Percentiles rank a stretch among this genome's conserved stretches.
Evolutionary conservation across 164 flowering plant genomes (phyloP).

Genomic region (Warburgia ugandensis): DNA sequence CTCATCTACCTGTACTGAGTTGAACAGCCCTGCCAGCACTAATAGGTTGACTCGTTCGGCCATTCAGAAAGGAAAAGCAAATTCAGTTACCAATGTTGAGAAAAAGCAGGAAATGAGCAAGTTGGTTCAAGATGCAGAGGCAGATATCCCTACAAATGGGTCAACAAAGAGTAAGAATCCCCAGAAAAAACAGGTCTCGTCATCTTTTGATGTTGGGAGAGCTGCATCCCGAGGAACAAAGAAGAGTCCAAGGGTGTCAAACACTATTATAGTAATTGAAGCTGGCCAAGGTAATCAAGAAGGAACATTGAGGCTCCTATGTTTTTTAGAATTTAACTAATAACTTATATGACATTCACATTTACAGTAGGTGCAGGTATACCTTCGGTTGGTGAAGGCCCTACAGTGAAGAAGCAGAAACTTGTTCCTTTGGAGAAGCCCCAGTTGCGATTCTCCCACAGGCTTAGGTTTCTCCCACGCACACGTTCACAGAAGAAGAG

Average conservation of each 20-base stretch:
- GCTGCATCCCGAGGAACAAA: conserved; percentile 11
- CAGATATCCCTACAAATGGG: conserved; percentile 5
- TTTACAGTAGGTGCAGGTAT: no score
- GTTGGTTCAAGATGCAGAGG: not conserved
- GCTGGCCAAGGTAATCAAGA: conserved; percentile 6
- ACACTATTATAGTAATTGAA: conserved; percentile 1
- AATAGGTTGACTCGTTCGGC: no score
- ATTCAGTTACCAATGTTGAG: not conserved
- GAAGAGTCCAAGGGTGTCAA: conserved; percentile 13
- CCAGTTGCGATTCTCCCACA: conserved; percentile 19
- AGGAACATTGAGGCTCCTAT: no score
- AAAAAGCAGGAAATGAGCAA: conserved; percentile 5
- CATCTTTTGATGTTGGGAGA: conserved; percentile 6
- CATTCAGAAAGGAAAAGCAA: no score
- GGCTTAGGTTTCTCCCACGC: conserved; percentile 23
- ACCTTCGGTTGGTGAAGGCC: conserved; percentile 10
- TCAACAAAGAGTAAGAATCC: not conserved
- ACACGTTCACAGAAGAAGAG: conserved; percentile 20
- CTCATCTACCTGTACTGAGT: no score
- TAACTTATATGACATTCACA: no score
- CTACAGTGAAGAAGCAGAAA: conserved; percentile 1
- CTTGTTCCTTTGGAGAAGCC: no score
- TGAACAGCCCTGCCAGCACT: no score
- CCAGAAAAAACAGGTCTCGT: conserved; percentile 11
- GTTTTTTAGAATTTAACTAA: no score